phyloP scores from a whole-genome alignment of 2,329 filamentous ascomycete species.

The Talaromyces sp. region DNA sequence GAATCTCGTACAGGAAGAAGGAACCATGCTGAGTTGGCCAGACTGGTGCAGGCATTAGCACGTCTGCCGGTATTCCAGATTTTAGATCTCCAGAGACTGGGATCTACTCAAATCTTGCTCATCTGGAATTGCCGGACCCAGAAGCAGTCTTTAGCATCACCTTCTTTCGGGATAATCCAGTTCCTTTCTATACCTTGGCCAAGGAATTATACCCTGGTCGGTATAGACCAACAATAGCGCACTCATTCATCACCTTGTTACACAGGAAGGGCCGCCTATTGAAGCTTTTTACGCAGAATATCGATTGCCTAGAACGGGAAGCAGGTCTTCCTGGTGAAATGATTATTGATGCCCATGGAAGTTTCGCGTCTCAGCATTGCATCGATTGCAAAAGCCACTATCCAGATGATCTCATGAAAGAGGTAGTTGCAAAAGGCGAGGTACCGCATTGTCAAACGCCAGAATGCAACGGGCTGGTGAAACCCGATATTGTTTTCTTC shows the following conservation, averaged over 20 bases:
- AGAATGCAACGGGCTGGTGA: constrained; percentile 73
- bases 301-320: constrained; percentile 85
- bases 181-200: constrained; percentile 88
- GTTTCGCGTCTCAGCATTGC: constrained; percentile 85
- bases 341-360: constrained; percentile 92
- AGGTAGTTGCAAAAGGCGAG: constrained; percentile 61
- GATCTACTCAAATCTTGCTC: constrained; percentile 84
- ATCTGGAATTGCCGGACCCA: constrained; percentile 78
- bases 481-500: constrained; percentile 94
- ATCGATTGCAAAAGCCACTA: constrained; percentile 77
- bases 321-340: constrained; percentile 77
- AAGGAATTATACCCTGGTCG: constrained; percentile 89
- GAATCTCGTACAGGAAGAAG: too few relatives aligned
- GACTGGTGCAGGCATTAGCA: constrained; percentile 77
- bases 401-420: constrained; percentile 69
- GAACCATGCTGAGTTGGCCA: constrained; percentile 23
- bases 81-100: constrained; percentile 82
- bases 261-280: constrained; percentile 72
- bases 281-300: constrained; percentile 95
- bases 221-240: constrained; percentile 82
- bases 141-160: constrained; percentile 92
- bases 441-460: constrained; percentile 65
- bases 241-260: constrained; percentile 81
- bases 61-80: constrained; percentile 62
- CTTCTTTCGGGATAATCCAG: constrained; percentile 79